Base-by-base conservation (phyloP, 2,329 filamentous ascomycete genomes). In the Alternaria ventricosa region DNA sequence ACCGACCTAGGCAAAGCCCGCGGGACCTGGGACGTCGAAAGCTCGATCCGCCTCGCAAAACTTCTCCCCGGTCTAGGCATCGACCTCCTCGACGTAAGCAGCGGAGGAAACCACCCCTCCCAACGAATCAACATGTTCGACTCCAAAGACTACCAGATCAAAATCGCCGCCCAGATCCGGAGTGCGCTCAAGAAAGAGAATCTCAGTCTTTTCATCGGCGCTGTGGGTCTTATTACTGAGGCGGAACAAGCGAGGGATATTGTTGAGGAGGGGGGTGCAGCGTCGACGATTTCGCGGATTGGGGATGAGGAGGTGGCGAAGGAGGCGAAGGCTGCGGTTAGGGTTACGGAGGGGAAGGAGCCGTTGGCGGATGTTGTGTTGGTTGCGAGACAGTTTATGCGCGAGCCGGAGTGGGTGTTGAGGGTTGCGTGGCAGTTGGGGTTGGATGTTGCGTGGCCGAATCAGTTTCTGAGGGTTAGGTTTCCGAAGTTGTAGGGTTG, bases 401-500 rank as follows among this genome's bases (percentile, higher is more conserved):
- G 85, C 8, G 85, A 87, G 74, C 84, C 85, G 0, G 85, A 86
- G 66, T 87, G 85, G 85, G 85, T 87, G 27, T 65, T 87, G 36
- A 83, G 74, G 45, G 84, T 86, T 1, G 85, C 84, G 9, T 83
- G 82, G 76, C 79, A 82, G 68, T 63, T 87, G 61, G 82, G 80
- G 4, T 79, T 87, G 0, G 81, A 85, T 63, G 76, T 87, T 56
- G 79, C 81, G 1, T 82, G 83, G 76, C 84, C 85, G 5, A 79
- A 69, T 47, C 85, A 87, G 69, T 86, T 85, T 45, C 49, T 77
- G 57, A 64, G 75, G 36, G 74, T 77, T 5, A 69, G 72, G 36
- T 78, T 78, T 58, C 74, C 69, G 0, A 78, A 76, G 61, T 25
- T 76, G 57, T 78, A 33, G 67, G 27, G 50, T 12, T 12, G 33